These are phyloP conservation scores for Vitis hybrid DNA, from an alignment of 177 flowering plant genomes.

Conservation along the genomic window DNA sequence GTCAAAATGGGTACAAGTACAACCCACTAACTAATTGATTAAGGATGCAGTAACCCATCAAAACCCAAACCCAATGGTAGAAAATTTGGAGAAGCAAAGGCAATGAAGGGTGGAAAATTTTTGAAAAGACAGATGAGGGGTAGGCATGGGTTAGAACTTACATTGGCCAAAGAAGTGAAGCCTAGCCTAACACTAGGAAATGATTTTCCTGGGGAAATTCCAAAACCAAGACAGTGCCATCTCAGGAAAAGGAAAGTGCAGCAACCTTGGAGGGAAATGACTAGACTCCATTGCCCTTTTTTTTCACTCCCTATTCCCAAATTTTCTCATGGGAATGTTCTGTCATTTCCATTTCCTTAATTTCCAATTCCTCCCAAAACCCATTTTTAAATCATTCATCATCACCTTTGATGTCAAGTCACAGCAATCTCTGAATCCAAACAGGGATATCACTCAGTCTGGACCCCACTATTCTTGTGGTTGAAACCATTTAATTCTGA, in stretches of 20 bases:
- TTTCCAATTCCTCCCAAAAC: background rate
- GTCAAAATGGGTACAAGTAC: too few relatives aligned
- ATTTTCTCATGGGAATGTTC: background rate
- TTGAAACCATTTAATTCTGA: too few relatives aligned
- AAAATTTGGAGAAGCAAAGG: too few relatives aligned
- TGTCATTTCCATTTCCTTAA: background rate
- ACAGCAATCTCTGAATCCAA: too few relatives aligned
- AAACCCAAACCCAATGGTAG: too few relatives aligned
- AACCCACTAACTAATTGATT: too few relatives aligned
- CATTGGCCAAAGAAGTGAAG: background rate
- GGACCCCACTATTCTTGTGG: too few relatives aligned
- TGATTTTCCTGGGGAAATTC: background rate
- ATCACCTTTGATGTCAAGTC: too few relatives aligned
- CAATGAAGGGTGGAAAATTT: background rate
- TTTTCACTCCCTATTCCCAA: background rate
- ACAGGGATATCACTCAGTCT: too few relatives aligned
- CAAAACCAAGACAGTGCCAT: background rate
- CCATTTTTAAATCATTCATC: too few relatives aligned
- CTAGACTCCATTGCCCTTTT: background rate
- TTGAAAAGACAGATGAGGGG: constrained; percentile 4
- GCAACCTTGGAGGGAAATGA: background rate
- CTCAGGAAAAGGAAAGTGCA: constrained; percentile 1
- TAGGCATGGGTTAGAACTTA: background rate
- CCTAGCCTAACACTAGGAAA: constrained; percentile 1
- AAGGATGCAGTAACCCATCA: too few relatives aligned